A percentile compares a stretch with the other conserved stretches of the same genome.
Evolutionary conservation across 805 yeast species (phyloP).

Genomic region (Lipomyces sp.): DNA sequence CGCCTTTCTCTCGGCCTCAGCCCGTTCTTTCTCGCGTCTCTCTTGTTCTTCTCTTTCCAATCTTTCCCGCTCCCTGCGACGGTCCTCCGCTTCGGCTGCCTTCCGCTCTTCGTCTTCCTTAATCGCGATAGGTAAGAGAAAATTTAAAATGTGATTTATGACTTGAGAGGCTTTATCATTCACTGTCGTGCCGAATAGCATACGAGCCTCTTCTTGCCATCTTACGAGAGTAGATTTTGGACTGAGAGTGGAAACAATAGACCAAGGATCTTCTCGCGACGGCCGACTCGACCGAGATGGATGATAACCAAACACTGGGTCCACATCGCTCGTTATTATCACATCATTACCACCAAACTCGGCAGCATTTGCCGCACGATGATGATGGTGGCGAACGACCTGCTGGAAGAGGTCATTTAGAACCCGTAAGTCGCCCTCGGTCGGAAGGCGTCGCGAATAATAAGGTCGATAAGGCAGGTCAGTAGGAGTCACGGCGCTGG

Average conservation of each 20-base stretch:
- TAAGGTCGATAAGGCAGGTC: neutral
- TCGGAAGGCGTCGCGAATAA: constrained; percentile 4
- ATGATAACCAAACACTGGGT: constrained; percentile 23
- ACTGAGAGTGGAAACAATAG: constrained; percentile 36
- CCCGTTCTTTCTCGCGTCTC: constrained; percentile 51
- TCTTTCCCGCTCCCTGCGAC: constrained; percentile 41
- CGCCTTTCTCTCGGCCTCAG: constrained; percentile 40
- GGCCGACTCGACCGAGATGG: constrained; percentile 15
- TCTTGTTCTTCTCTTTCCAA: constrained; percentile 25
- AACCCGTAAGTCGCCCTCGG: constrained; percentile 18
- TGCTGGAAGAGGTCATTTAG: constrained; percentile 28
- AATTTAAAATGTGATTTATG: constrained; percentile 39
- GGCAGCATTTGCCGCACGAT: constrained; percentile 5
- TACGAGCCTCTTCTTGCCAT: constrained; percentile 64
- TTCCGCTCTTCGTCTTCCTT: constrained; percentile 31
- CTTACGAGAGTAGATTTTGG: constrained; percentile 61
- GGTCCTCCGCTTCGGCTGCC: constrained; percentile 33
- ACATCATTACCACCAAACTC: constrained; percentile 16
- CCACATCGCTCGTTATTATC: constrained; percentile 28
- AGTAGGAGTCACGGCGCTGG: neutral
- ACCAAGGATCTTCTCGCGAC: constrained; percentile 32
- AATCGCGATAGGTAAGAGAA: constrained; percentile 36
- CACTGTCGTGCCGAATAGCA: constrained; percentile 55
- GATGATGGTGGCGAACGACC: constrained; percentile 24
- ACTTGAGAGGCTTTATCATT: constrained; percentile 44